phyloP scores from a whole-genome alignment of 345 rosid species.

The Euphorbia pulcherrima region DNA sequence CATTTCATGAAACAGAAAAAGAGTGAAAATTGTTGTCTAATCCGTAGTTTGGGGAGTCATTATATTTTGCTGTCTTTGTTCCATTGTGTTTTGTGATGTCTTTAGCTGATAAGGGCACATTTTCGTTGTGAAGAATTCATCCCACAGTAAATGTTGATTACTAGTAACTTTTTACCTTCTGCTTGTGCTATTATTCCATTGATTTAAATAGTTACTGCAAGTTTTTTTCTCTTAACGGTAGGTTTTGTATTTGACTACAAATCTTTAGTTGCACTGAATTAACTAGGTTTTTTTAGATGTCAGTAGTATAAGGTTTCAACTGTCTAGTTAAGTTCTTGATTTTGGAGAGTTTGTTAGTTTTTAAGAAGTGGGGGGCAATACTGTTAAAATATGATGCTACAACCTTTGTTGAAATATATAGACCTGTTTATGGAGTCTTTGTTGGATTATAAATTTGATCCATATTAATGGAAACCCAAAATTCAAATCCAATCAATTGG shows the following conservation, averaged over 20 bases:
- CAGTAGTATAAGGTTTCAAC: not conserved
- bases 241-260: not conserved
- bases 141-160: not conserved
- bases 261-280: not conserved
- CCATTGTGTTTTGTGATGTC: not conserved
- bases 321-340: not conserved
- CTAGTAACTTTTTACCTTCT: not conserved
- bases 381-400: not conserved
- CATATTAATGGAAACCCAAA: too few species aligned
- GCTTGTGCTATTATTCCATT: not conserved
- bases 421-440: not conserved
- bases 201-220: not conserved
- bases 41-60: not conserved
- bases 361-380: not conserved
- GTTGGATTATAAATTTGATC: too few species aligned
- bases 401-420: not conserved
- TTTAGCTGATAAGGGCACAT: not conserved
- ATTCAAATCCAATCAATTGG: too few species aligned
- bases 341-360: not conserved
- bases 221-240: not conserved
- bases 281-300: not conserved
- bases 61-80: not conserved
- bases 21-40: not conserved
- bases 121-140: not conserved
- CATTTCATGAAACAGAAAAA: not conserved